Percentiles rank a stretch among this genome's conserved stretches.
phyloP scores from a whole-genome alignment of 768 basidiomycete genomes.

The Hericium alpestre region DNA sequence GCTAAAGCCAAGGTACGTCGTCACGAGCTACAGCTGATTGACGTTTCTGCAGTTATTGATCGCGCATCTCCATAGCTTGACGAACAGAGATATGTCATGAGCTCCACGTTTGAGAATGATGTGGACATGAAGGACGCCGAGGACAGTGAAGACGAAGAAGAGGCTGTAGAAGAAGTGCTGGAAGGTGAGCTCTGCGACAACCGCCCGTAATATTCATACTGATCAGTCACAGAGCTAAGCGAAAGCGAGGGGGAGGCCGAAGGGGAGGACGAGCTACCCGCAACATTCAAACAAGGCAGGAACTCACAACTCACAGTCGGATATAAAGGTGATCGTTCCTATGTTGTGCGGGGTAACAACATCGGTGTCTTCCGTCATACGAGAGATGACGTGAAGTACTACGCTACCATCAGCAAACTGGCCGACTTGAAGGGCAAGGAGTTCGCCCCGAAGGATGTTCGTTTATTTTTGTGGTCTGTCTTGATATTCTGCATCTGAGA shows the following conservation, averaged over 20 bases:
- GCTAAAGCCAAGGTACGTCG: constrained; percentile 62
- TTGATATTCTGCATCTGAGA: constrained; percentile 1
- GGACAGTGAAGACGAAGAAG: constrained; percentile 50
- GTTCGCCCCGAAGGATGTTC: constrained; percentile 80
- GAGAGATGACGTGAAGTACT: constrained; percentile 68
- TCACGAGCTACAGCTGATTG: not conserved
- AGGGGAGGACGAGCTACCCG: constrained; percentile 13
- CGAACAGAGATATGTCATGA: constrained; percentile 79
- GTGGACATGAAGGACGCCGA: constrained; percentile 83
- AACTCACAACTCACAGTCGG: constrained; percentile 91
- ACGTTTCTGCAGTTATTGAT: not conserved
- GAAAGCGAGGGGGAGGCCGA: constrained; percentile 13
- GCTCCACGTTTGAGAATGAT: constrained; percentile 58
- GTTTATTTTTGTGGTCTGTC: constrained; percentile 13
- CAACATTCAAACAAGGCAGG: constrained; percentile 41
- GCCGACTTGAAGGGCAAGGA: constrained; percentile 68
- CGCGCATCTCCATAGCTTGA: constrained; percentile 39
- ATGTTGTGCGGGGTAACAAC: constrained; percentile 83
- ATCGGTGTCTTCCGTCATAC: constrained; percentile 83
- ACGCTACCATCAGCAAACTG: constrained; percentile 78
- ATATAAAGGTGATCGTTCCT: constrained; percentile 90
- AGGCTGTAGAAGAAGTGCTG: constrained; percentile 62
- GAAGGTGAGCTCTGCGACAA: constrained; percentile 34
- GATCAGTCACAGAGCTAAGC: constrained; percentile 3
- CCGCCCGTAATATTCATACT: constrained; percentile 5